Evolutionary conservation across 179 eudicot species (phyloP).

Genomic region (Nepenthes alata): DNA sequence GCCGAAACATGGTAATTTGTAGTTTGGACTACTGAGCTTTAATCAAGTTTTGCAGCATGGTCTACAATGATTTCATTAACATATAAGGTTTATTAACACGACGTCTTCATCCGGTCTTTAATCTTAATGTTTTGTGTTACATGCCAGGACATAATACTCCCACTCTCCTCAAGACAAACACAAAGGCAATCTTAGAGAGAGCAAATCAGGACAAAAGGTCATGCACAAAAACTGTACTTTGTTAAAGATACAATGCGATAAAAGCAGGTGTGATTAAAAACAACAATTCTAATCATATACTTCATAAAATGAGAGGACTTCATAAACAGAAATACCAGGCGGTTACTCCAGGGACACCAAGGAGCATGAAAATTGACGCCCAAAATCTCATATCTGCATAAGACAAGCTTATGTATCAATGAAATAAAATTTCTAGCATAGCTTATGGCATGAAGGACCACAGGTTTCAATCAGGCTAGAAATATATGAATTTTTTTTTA

Average conservation of each 20-base stretch:
- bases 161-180: no score
- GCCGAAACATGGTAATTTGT: no score
- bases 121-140: no score
- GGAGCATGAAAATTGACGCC: constrained; percentile 93
- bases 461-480: background rate
- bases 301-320: background rate
- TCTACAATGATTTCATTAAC: no score
- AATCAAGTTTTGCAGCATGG: no score
- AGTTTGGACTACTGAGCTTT: no score
- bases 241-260: background rate
- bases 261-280: background rate
- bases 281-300: background rate
- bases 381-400: constrained; percentile 64
- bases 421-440: background rate
- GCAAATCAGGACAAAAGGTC: no score
- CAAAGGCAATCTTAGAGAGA: no score
- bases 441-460: background rate
- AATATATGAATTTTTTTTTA: background rate
- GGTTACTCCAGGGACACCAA: constrained; percentile 92
- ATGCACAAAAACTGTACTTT: no score
- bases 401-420: constrained; percentile 9
- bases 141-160: no score
- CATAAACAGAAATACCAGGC: constrained; percentile 29
- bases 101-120: no score
- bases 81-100: no score